Evolutionary conservation across 1,284 basidiomycete genomes (phyloP).

Genomic region (Ganoderma resinaceum): DNA sequence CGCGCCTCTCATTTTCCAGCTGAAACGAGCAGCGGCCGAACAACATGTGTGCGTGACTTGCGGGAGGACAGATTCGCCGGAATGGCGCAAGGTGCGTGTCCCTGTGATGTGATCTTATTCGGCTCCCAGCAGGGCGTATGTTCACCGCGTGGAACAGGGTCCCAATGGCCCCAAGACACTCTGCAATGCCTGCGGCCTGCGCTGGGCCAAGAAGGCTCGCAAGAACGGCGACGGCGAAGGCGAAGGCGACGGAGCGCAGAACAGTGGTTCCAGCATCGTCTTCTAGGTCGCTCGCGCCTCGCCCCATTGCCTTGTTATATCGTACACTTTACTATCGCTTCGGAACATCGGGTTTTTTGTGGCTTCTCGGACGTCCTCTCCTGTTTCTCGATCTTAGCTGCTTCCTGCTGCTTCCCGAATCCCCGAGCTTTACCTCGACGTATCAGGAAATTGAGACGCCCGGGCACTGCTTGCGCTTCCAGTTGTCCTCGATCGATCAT

Average conservation of each 20-base stretch:
- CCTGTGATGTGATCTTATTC: constrained; percentile 18
- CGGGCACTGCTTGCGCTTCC: constrained; percentile 13
- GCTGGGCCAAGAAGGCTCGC: constrained; percentile 79
- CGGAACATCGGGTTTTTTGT: not conserved
- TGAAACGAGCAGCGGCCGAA: constrained; percentile 51
- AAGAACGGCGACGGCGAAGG: constrained; percentile 36
- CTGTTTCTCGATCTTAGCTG: not conserved
- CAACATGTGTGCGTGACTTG: constrained; percentile 82
- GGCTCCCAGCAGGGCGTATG: constrained; percentile 29
- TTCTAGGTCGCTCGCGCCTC: constrained; percentile 14
- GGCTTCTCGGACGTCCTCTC: not conserved
- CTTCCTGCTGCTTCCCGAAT: not conserved
- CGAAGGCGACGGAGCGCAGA: constrained; percentile 13
- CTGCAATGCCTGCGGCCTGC: constrained; percentile 87
- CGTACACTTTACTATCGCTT: not conserved
- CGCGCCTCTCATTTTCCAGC: constrained; percentile 48
- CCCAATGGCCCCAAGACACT: constrained; percentile 86
- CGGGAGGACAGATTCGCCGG: constrained; percentile 82
- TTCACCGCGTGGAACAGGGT: constrained; percentile 53
- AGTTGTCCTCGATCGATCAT: constrained; percentile 19
- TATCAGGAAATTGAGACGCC: constrained; percentile 7
- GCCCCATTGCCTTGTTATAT: not conserved
- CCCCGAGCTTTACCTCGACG: not conserved
- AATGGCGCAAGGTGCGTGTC: constrained; percentile 77
- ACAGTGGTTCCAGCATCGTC: constrained; percentile 5